Base-by-base conservation (phyloP, 2,329 filamentous ascomycete species). In the Nothophaeocryptopus gaeumannii region DNA sequence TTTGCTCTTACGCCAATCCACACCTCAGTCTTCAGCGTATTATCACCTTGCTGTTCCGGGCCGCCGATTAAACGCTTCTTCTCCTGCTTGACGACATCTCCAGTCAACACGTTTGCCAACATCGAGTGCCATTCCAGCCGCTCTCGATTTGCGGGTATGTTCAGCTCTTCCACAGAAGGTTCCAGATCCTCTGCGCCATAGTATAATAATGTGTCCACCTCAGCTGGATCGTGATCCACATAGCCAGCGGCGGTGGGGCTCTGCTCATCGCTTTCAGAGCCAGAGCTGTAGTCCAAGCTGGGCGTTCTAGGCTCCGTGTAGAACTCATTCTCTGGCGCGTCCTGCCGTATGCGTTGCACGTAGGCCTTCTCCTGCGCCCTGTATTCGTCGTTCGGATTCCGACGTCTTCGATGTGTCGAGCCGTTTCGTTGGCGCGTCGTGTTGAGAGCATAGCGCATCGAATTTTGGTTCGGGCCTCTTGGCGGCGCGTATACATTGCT, bases 41-140 rank as follows among this genome's bases (percentile, higher is more conserved):
- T 87, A 49, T 85, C 81, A 30, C 82, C 81, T 63, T 87, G 86
- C 57, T 90, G 83, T 39, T 89, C 87, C 41, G 80, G 77, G 57
- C 88, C 85, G 39, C 89, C 91, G 59, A 95, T 93, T 63, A 99
- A 72, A 38, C 93, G 84, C 70, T 96, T 95, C 78, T 99, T 99
- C 73, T 99, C 93, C 70, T 99, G 93, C 63, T 89, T 89, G 50
- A 99, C 92, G 8, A 99, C 93, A 68, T 99, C 93, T 58, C 93
- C 93, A 1, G 91, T 96, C 59, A 99, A 74, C 3, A 99, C 93
- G 11, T 92, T 95, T 52, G 92, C 89, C 49, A 99, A 74, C 93
- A 99, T 99, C 2, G 89, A 89, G 71, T 99, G 91, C 93, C 93
- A 99, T 71, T 99, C 93, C 16, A 99, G 76, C 38, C 92, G 80